A percentile compares a stretch with the other conserved stretches of the same genome.
These are phyloP conservation scores for Dryas integrifolia DNA, from an alignment of 331 rosid genomes.

Conservation along the genomic window DNA sequence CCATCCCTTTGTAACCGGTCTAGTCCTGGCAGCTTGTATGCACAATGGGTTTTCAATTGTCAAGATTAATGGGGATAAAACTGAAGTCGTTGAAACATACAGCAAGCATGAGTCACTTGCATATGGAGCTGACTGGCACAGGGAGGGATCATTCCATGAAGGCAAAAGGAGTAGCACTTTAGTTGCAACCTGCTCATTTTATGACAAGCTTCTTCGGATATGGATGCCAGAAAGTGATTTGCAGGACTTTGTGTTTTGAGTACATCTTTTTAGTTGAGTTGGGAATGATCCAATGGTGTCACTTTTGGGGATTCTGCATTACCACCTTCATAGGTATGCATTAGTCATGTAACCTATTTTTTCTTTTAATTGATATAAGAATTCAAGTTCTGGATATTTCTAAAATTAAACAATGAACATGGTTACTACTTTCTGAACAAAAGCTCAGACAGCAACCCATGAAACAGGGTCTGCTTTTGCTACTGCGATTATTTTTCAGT, in stretches of 20 bases:
- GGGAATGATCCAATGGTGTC: constrained; percentile 16
- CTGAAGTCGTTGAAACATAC: constrained; percentile 69
- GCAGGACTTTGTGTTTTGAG: constrained; percentile 5
- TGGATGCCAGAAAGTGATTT: constrained; percentile 62
- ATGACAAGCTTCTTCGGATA: constrained; percentile 60
- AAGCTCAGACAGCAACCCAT: constrained; percentile 11
- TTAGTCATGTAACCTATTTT: not conserved
- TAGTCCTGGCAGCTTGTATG: constrained; percentile 86
- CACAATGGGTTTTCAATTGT: constrained; percentile 91
- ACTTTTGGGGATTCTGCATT: constrained; percentile 14
- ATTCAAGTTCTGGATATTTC: not conserved
- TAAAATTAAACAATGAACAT: constrained; percentile 13
- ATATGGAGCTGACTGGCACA: constrained; percentile 83
- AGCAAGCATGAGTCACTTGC: constrained; percentile 74
- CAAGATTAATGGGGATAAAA: constrained; percentile 35
- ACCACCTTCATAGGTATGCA: not conserved
- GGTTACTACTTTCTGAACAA: not conserved
- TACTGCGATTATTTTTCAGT: not conserved
- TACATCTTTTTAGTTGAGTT: not conserved
- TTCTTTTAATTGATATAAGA: not conserved
- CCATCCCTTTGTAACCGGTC: constrained; percentile 55
- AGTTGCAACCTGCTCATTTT: constrained; percentile 89
- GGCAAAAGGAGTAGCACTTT: constrained; percentile 41
- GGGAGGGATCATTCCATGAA: constrained; percentile 30
- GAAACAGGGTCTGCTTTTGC: constrained; percentile 14